Evolutionary conservation across 345 rosid genomes (phyloP).

Genomic region (Murraya paniculata): DNA sequence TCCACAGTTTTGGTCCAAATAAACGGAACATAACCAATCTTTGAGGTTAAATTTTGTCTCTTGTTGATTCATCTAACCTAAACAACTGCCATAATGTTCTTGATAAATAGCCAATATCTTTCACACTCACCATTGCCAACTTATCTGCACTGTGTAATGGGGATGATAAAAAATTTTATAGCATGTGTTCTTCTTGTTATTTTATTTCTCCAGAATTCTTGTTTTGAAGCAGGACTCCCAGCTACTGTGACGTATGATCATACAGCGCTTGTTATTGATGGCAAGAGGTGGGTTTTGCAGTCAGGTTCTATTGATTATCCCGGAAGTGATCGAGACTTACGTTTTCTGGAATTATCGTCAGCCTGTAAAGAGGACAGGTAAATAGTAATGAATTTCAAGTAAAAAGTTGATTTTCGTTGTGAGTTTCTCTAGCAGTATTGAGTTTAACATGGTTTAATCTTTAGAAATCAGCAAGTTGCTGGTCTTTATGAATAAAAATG

Average conservation of each 20-base stretch:
- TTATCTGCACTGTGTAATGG: constrained; percentile 16
- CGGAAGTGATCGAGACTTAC: constrained; percentile 55
- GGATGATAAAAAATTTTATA: constrained; percentile 5
- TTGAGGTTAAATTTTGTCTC: neutral
- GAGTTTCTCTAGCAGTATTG: too few relatives aligned
- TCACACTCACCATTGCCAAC: neutral
- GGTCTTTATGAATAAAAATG: too few relatives aligned
- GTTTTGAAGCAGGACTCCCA: constrained; percentile 21
- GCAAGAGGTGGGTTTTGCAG: constrained; percentile 56
- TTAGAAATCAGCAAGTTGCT: too few relatives aligned
- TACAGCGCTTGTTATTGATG: constrained; percentile 57
- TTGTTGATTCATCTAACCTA: neutral
- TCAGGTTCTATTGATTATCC: constrained; percentile 71
- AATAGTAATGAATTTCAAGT: neutral
- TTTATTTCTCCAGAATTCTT: constrained; percentile 26
- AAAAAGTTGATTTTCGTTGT: too few relatives aligned
- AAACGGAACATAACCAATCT: neutral
- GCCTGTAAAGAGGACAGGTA: constrained; percentile 62
- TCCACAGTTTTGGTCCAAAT: constrained; percentile 11
- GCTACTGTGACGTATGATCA: constrained; percentile 50
- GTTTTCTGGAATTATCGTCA: constrained; percentile 72
- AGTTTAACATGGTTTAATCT: too few relatives aligned
- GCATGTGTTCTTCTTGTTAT: constrained; percentile 16
- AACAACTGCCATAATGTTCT: neutral
- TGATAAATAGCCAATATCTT: neutral